Evolutionary conservation across 1,139 yeast species (phyloP).

Genomic region (Nakaseomyces kungkrabaensis): DNA sequence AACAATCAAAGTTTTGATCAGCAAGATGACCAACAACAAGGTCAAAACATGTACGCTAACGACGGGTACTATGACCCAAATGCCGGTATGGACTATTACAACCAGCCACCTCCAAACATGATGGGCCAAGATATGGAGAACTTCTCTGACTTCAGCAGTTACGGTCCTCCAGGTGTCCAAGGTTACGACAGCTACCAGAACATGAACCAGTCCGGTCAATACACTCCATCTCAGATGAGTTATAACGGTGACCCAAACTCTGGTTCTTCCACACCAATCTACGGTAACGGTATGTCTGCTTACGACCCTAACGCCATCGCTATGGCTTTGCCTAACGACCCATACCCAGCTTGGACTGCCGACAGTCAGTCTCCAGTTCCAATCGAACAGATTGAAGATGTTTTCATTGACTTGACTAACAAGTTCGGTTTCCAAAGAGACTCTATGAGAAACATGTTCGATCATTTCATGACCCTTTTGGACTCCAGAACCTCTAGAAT

Average conservation of each 20-base stretch:
- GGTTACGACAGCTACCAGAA: conserved; percentile 42
- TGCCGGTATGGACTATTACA: conserved; percentile 36
- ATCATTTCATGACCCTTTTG: conserved; percentile 83
- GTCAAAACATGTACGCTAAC: conserved; percentile 4
- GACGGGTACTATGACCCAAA: conserved; percentile 11
- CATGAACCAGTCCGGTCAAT: conserved; percentile 47
- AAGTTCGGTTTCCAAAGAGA: conserved; percentile 97
- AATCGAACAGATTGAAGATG: conserved; percentile 83
- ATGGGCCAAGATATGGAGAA: conserved; percentile 60
- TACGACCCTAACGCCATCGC: conserved; percentile 61
- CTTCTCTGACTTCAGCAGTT: conserved; percentile 67
- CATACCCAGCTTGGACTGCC: conserved; percentile 94
- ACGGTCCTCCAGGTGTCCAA: conserved; percentile 52
- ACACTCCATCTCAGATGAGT: conserved; percentile 75
- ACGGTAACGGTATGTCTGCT: conserved; percentile 38
- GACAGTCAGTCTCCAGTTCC: conserved; percentile 80
- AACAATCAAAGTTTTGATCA: conserved; percentile 26
- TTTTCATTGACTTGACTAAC: conserved; percentile 79
- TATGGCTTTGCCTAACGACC: conserved; percentile 50
- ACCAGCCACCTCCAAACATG: conserved; percentile 35
- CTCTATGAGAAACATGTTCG: conserved; percentile 94
- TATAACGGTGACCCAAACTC: conserved; percentile 68
- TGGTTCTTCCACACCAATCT: conserved; percentile 79
- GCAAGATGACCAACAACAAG: conserved; percentile 3
- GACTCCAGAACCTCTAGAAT: conserved; percentile 95